Conservation (phyloP, 2,329 filamentous ascomycete genomes). For the Talaromyces sp. region DNA sequence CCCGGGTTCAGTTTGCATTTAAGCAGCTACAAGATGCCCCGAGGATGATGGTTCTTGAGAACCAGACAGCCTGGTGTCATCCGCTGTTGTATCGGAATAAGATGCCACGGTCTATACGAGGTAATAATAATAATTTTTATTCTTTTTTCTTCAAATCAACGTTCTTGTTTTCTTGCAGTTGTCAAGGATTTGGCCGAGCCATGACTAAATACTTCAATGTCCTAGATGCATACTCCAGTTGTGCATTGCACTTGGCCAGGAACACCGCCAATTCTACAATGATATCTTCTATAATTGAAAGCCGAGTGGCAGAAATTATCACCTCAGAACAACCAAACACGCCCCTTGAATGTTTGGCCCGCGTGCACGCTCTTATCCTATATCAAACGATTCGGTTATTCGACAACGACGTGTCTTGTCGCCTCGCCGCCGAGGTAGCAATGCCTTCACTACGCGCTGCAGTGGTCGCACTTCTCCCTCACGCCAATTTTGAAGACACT, state of each 20-base stretch:
- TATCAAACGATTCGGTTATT: conserved; percentile 51
- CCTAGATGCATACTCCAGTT: conserved; percentile 50
- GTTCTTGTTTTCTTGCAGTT: neutral
- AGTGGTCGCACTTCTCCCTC: conserved; percentile 16
- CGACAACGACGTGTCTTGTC: conserved; percentile 45
- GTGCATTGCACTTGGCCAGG: conserved; percentile 50
- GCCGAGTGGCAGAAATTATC: conserved; percentile 42
- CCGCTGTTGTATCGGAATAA: conserved; percentile 45
- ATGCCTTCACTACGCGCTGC: conserved; percentile 22
- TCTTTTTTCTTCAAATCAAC: neutral
- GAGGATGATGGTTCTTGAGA: conserved; percentile 46
- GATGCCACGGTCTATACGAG: conserved; percentile 52
- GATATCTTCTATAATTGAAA: conserved; percentile 48
- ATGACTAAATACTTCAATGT: neutral
- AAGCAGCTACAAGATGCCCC: conserved; percentile 43
- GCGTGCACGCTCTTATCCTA: conserved; percentile 46
- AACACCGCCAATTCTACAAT: conserved; percentile 46
- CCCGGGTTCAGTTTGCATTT: conserved; percentile 33
- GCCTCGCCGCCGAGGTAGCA: conserved; percentile 35
- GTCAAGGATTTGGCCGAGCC: neutral
- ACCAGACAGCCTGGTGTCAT: conserved; percentile 53
- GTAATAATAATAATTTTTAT: conserved; percentile 20
- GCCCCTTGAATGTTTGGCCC: conserved; percentile 34
- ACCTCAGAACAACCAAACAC: conserved; percentile 22
- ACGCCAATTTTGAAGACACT: conserved; percentile 17